Percentiles rank a stretch among this genome's conserved stretches.
Conservation (phyloP, 306 rosid species). For the Quercus wislizeni region DNA sequence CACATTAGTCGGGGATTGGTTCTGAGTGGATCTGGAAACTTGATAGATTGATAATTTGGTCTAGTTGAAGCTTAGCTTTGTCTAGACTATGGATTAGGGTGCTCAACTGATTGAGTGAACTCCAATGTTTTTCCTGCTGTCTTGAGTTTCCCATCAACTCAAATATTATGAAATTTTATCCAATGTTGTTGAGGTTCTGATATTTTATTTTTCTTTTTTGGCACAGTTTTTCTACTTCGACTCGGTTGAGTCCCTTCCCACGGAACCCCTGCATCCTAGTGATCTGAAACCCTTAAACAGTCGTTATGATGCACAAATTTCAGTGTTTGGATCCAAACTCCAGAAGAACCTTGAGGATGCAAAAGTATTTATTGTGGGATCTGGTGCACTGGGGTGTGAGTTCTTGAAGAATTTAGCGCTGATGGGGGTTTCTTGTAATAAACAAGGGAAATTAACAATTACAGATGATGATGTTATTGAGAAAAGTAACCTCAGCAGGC, state of each 20-base stretch:
- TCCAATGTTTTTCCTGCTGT: neutral
- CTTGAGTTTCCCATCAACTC: neutral
- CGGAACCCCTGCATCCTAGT: conserved; percentile 67
- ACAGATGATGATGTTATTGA: conserved; percentile 99
- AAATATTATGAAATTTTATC: neutral
- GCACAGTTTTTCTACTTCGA: conserved; percentile 93
- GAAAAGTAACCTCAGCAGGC: conserved; percentile 96
- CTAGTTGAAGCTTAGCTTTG: neutral
- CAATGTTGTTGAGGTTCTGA: neutral
- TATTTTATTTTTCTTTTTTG: neutral
- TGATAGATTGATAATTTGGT: neutral
- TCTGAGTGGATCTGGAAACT: neutral
- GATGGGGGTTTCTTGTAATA: conserved; percentile 96
- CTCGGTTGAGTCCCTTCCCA: conserved; percentile 91
- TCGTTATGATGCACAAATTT: conserved; percentile 97
- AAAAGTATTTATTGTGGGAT: conserved; percentile 77
- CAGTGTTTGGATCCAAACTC: conserved; percentile 89
- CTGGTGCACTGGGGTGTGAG: conserved; percentile 98
- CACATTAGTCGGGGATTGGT: neutral
- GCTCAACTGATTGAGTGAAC: neutral
- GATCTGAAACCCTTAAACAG: conserved; percentile 74
- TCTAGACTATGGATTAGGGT: neutral
- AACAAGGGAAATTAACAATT: conserved; percentile 68
- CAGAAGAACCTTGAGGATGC: conserved; percentile 93
- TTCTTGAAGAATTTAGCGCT: conserved; percentile 86